Evolutionary conservation across 306 rosid species (phyloP).

Genomic region (Cyclanthera cordifolia): DNA sequence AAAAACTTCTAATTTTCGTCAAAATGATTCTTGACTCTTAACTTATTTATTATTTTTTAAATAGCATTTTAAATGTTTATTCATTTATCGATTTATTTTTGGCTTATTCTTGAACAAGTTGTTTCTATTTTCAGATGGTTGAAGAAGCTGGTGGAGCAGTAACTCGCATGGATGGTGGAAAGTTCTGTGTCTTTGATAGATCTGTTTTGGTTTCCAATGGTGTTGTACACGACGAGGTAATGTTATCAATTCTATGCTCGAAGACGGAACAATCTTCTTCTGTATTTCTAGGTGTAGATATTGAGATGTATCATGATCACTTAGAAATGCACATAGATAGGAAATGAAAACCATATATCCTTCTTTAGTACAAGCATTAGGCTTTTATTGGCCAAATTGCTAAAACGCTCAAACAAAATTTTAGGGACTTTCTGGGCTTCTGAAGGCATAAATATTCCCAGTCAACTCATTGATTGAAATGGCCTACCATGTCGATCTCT

Average conservation of each 20-base stretch:
- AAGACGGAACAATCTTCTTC: not conserved
- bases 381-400: not conserved
- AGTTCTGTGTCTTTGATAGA: constrained; percentile 82
- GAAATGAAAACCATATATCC: not conserved
- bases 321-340: not conserved
- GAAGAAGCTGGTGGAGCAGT: constrained; percentile 90
- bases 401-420: too few relatives aligned
- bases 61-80: not conserved
- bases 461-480: not conserved
- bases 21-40: not conserved
- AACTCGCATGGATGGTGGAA: constrained; percentile 85
- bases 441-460: not conserved
- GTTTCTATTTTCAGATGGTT: constrained; percentile 42
- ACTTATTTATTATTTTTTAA: too few relatives aligned
- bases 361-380: not conserved
- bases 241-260: not conserved
- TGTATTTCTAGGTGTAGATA: not conserved
- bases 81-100: not conserved
- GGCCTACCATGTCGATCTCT: not conserved
- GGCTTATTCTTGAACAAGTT: not conserved
- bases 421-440: too few relatives aligned
- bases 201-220: constrained; percentile 84
- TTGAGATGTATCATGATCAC: not conserved
- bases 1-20: not conserved
- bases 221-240: constrained; percentile 59